Conservation (phyloP, 371 early-diverging fungal species). For the Mucor piriformis region DNA sequence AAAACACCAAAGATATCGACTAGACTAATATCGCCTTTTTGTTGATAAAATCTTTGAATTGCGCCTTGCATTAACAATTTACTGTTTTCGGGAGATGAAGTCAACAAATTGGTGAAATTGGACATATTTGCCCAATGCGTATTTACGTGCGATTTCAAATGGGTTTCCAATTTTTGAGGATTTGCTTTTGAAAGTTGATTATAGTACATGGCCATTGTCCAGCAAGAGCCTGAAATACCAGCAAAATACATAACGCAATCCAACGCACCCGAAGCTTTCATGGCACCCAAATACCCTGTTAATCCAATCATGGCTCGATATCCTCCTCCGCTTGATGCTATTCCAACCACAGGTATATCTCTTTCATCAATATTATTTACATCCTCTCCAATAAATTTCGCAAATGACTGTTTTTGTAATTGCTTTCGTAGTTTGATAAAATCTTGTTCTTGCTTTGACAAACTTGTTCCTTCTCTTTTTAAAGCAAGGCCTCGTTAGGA, state of each 20-base stretch:
- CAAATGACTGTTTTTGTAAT: constrained; percentile 58
- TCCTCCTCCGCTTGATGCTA: constrained; percentile 77
- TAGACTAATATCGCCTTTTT: constrained; percentile 51
- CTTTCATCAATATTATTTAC: constrained; percentile 51
- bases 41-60: constrained; percentile 55
- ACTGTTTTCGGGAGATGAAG: constrained; percentile 40
- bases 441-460: constrained; percentile 49
- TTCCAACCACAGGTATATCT: constrained; percentile 68
- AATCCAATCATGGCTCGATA: constrained; percentile 74
- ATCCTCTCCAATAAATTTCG: constrained; percentile 67
- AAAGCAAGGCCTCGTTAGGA: no score
- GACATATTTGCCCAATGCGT: constrained; percentile 50
- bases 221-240: constrained; percentile 63
- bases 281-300: constrained; percentile 59
- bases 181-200: constrained; percentile 31
- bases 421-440: constrained; percentile 53
- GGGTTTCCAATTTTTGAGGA: constrained; percentile 19
- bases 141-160: constrained; percentile 36
- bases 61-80: constrained; percentile 55
- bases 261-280: constrained; percentile 57
- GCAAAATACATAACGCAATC: constrained; percentile 68
- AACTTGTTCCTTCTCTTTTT: constrained; percentile 31
- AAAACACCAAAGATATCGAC: constrained; percentile 75
- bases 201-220: constrained; percentile 53
- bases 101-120: constrained; percentile 39